These are phyloP conservation scores for Stemphylium beticola DNA, from an alignment of 2,329 filamentous ascomycete genomes.

Conservation along the genomic window DNA sequence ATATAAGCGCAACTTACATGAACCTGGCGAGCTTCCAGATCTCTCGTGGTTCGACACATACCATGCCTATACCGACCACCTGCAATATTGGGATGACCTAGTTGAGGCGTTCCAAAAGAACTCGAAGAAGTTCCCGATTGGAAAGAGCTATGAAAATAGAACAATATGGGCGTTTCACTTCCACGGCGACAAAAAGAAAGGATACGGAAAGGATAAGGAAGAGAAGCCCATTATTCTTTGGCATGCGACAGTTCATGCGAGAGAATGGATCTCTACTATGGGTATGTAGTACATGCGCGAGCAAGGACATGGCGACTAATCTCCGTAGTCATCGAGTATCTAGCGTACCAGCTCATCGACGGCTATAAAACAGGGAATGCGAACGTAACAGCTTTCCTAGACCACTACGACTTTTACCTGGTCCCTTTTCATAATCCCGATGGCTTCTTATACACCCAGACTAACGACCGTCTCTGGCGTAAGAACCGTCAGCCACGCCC, in stretches of 20 bases:
- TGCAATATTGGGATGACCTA: slow-evolving; percentile 40
- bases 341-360: slow-evolving; percentile 37
- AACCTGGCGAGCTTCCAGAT: slow-evolving; percentile 40
- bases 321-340: slow-evolving; percentile 36
- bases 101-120: slow-evolving; percentile 35
- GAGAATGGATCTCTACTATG: slow-evolving; percentile 29
- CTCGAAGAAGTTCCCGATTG: slow-evolving; percentile 35
- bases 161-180: slow-evolving; percentile 40
- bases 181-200: slow-evolving; percentile 30
- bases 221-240: slow-evolving; percentile 42
- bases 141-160: slow-evolving; percentile 39
- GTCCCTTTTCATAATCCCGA: slow-evolving; percentile 44
- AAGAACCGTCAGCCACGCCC: slow-evolving; percentile 44
- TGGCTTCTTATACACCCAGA: slow-evolving; percentile 44
- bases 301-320: background rate
- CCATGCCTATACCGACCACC: slow-evolving; percentile 39
- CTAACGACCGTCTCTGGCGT: slow-evolving; percentile 44
- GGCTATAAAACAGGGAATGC: slow-evolving; percentile 34
- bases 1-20: slow-evolving; percentile 22
- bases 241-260: slow-evolving; percentile 44
- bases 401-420: slow-evolving; percentile 43
- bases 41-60: slow-evolving; percentile 51
- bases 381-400: slow-evolving; percentile 37
- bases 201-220: slow-evolving; percentile 10
- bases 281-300: slow-evolving; percentile 15